Percentiles rank a stretch among this genome's conserved stretches.
Conservation (phyloP, 2,329 filamentous ascomycete genomes). For the Aspergillus novoparasiticus region DNA sequence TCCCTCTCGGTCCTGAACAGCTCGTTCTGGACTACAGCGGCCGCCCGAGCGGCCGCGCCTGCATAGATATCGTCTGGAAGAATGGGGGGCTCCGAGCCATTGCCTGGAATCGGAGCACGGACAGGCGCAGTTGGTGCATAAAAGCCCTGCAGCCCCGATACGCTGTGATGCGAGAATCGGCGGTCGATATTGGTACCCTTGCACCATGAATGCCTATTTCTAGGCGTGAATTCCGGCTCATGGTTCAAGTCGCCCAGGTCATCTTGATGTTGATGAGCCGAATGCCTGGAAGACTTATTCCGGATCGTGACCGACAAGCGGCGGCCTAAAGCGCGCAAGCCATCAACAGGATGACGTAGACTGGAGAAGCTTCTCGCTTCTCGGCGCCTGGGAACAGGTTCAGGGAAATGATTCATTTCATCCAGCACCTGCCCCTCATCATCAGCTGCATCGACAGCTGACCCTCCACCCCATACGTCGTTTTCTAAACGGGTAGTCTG, state of each 20-base stretch:
- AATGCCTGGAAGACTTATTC: constrained; percentile 38
- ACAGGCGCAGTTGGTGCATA: constrained; percentile 33
- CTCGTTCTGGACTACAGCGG: constrained; percentile 54
- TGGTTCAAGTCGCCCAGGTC: constrained; percentile 18
- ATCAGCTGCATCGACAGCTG: constrained; percentile 26
- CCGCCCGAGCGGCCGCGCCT: constrained; percentile 50
- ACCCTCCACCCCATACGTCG: constrained; percentile 28
- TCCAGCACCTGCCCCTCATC: constrained; percentile 32
- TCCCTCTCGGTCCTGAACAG: constrained; percentile 35
- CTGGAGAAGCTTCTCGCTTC: constrained; percentile 46
- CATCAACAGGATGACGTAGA: constrained; percentile 45
- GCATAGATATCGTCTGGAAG: constrained; percentile 43
- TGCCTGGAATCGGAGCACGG: constrained; percentile 38
- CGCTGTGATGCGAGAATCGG: constrained; percentile 39
- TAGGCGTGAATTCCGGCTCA: constrained; percentile 21
- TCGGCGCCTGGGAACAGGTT: constrained; percentile 35
- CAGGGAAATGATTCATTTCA: constrained; percentile 35
- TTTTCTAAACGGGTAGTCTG: constrained; percentile 24
- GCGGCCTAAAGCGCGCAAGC: constrained; percentile 44
- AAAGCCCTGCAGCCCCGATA: constrained; percentile 37
- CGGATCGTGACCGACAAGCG: constrained; percentile 45
- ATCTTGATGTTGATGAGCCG: constrained; percentile 22
- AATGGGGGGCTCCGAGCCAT: constrained; percentile 42
- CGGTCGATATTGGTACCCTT: constrained; percentile 36
- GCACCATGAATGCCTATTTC: constrained; percentile 29